Base-by-base conservation (phyloP, 177 flowering plant species). In the Vitis hybrid region DNA sequence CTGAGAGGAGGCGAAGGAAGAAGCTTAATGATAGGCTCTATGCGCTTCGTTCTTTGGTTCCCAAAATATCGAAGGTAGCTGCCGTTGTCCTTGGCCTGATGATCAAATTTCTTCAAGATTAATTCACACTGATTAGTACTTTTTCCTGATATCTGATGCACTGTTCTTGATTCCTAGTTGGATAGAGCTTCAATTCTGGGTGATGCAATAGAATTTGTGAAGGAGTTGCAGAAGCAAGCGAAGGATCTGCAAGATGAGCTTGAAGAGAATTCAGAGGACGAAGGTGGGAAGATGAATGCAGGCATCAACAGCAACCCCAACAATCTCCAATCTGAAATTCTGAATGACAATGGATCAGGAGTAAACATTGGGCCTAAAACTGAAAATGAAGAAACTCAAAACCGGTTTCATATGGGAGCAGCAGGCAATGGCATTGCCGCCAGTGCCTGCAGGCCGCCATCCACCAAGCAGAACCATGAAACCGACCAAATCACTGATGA, bases 1-100 rank as follows among this genome's bases (percentile, higher is more conserved):
- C 98, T 12, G 98, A 95, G 87, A 91, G 99, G 84, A 93, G 76
- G 79, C 83, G 99, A 72, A 90, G 99, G 81, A 93, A 91, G 83
- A 95, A 91, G 78, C 96, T 95, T 52, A 91, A 90, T 64, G 98
- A 91, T 5, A 79, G 97, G 75, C 89, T 95, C 57, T 91, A 84
- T 48, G 61, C 78, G 48, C 91, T 94, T 17, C 79, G 98, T 1
- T 69, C 97, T 64, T 78, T 92, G 71, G 98, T 94, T 67, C 98
- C 97, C 12, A 93, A 81, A 50, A 95, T 95, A 55, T 76, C 93
- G 0, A 92, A 92, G 91, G 98, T 90, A 77, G 52, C 14, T 4
- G 10, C 7, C 49, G 5, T 49, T 30, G 8, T 9, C 12, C 11
- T 46, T 65, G 12, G 9, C 10, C 10, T 10, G 15, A 4, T 12